Percentiles rank a stretch among this genome's conserved stretches.
Conservation (phyloP, 352 stramenopile species). For the Pythium rishiriense region DNA sequence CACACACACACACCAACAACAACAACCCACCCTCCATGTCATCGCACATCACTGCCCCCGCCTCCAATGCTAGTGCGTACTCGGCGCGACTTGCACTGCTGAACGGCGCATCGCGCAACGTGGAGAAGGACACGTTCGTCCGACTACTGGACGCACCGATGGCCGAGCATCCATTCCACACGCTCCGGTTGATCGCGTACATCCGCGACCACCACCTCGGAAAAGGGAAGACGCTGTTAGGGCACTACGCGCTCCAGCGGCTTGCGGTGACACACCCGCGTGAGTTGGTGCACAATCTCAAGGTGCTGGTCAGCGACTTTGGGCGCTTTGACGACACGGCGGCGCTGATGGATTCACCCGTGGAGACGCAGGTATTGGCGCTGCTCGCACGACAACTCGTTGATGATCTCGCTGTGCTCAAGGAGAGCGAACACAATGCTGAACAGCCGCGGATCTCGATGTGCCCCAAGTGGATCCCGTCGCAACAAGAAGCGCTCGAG, state of each 20-base stretch:
- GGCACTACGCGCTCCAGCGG: constrained; percentile 31
- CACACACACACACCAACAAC: no score
- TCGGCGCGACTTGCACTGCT: background rate
- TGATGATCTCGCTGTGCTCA: background rate
- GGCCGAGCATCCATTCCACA: constrained; percentile 41
- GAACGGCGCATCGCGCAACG: background rate
- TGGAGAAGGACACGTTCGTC: background rate
- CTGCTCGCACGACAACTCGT: constrained; percentile 15
- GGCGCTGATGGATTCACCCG: constrained; percentile 34
- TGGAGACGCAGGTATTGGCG: constrained; percentile 34
- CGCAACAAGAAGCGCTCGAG: constrained; percentile 47
- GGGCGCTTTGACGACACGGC: constrained; percentile 45
- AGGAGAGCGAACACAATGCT: background rate
- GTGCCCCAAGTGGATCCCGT: constrained; percentile 61
- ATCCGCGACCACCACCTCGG: constrained; percentile 40
- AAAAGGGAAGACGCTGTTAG: constrained; percentile 39
- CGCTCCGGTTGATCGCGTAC: constrained; percentile 49
- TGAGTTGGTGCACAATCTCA: constrained; percentile 41
- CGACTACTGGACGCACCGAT: constrained; percentile 34
- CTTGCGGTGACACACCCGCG: constrained; percentile 30
- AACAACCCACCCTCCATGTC: no score
- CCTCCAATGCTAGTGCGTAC: background rate
- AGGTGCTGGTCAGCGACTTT: constrained; percentile 35
- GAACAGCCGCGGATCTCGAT: constrained; percentile 27
- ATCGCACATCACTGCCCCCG: no score